Evolutionary conservation across 768 basidiomycete species (phyloP).

Genomic region (Auriscalpium microsporum): DNA sequence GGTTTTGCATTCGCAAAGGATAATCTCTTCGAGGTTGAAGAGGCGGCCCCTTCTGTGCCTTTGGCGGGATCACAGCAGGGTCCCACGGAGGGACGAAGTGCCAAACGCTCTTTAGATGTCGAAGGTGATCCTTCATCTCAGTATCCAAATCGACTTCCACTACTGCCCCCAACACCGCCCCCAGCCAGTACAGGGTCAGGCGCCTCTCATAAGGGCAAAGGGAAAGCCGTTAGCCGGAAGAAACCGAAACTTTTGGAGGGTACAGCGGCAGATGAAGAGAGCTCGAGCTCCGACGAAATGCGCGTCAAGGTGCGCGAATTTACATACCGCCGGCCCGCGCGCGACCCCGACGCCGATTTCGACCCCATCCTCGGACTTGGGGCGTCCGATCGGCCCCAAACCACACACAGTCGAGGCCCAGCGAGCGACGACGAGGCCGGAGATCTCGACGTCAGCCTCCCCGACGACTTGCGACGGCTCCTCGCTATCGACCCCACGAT

Average conservation of each 20-base stretch:
- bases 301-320: constrained; percentile 24
- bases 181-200: constrained; percentile 22
- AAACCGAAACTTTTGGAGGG: constrained; percentile 34
- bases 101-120: constrained; percentile 6
- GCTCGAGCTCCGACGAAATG: constrained; percentile 16
- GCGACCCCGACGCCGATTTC: constrained; percentile 7
- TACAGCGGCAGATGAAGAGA: constrained; percentile 19
- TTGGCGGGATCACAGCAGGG: background rate
- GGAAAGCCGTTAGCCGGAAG: constrained; percentile 37
- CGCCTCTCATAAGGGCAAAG: constrained; percentile 26
- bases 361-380: constrained; percentile 7
- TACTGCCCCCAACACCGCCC: constrained; percentile 68
- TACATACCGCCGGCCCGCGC: constrained; percentile 13
- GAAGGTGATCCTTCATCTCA: constrained; percentile 6
- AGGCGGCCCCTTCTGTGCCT: background rate
- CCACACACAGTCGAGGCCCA: constrained; percentile 9
- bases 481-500: constrained; percentile 49
- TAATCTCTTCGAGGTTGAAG: constrained; percentile 5
- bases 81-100: background rate
- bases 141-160: constrained; percentile 19
- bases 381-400: constrained; percentile 6
- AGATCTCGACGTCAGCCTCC: constrained; percentile 48
- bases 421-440: constrained; percentile 25
- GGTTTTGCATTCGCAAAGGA: constrained; percentile 6
- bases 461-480: constrained; percentile 56